Percentiles rank a stretch among this genome's conserved stretches.
Evolutionary conservation across 345 rosid genomes (phyloP).

Genomic region (Eucalyptus marginata): DNA sequence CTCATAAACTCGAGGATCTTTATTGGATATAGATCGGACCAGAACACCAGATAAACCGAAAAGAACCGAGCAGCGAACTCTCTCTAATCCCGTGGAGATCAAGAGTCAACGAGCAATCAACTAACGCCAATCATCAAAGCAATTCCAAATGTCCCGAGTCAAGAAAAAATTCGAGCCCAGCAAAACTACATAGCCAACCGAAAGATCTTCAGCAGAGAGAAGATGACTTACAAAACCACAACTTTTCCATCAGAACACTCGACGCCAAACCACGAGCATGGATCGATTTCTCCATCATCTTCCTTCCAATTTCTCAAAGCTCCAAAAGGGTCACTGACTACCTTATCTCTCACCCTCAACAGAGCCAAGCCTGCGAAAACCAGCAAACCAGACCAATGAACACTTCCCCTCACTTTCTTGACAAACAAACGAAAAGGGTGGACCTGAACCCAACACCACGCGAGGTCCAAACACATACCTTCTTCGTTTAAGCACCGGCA

Average conservation of each 20-base stretch:
- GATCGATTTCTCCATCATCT: slow-evolving; percentile 18
- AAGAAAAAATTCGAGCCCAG: not conserved
- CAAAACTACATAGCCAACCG: not conserved
- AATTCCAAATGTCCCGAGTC: not conserved
- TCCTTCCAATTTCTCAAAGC: slow-evolving; percentile 29
- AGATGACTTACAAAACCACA: slow-evolving; percentile 24
- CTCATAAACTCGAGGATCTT: not conserved
- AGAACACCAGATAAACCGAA: not conserved
- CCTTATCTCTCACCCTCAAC: slow-evolving; percentile 18
- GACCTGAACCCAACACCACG: not conserved
- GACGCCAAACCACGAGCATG: slow-evolving; percentile 43
- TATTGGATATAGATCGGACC: not conserved
- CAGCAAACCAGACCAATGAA: not conserved
- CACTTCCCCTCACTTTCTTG: not conserved
- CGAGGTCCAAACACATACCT: slow-evolving; percentile 21
- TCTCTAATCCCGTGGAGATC: not conserved
- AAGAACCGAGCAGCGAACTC: not conserved
- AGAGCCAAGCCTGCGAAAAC: slow-evolving; percentile 31
- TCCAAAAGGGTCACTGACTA: slow-evolving; percentile 35
- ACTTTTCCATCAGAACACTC: slow-evolving; percentile 36
- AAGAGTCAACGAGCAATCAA: not conserved
- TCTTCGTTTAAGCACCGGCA: slow-evolving; percentile 43
- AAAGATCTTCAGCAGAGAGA: not conserved
- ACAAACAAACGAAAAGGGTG: not conserved
- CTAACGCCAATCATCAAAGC: not conserved